Evolutionary conservation across 805 yeast species (phyloP), one percentile per base, ranked within the genome.

Genomic region (Jamesozyma piceae): DNA sequence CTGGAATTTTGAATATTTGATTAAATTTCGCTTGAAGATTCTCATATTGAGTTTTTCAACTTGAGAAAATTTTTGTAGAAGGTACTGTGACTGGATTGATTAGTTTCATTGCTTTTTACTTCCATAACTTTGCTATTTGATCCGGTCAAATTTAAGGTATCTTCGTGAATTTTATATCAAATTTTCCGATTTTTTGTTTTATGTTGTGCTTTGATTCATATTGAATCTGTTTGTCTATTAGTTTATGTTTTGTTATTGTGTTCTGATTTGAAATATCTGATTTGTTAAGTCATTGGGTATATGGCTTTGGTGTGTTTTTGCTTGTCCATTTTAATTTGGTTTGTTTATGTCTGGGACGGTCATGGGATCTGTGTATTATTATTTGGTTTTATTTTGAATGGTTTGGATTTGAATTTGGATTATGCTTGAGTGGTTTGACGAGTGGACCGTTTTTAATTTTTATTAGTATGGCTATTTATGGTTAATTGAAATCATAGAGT

Each of bases 111-210:
- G 51, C 52, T 57, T 54, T 35, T 50, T 54, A 35, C 54, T 45
- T 44, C 64, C 60, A 60, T 60, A 60, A 57, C 55, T 53, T 47
- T 49, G 57, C 45, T 31, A 38, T 33, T 40, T 32, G 26, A 38
- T 36, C 34, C 13, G 29, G 38, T 43, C 51, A 44, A 45, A 52
- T 45, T 45, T 48, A 45, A 54, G 58, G 52, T 47, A 24, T 39
- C 24, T 41, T 49, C 50, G 45, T 45, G 44, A 35, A 37, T 18
- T 6, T 29, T 9, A 11, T 29, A n/a, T 6, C 17, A 5, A 6
- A 14, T 29, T n/a, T n/a, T 11, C 17, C 17, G 6, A 6, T 29
- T 29, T 9, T 29, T 9, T 11, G 28, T 24, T 6, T 24, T 24
- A 11, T 24, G 6, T 11, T 11, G 28, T n/a, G n/a, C n/a, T n/a